Evolutionary conservation across 192 early-diverging fungal species (phyloP).

Genomic region (Entophlyctis luteolus): DNA sequence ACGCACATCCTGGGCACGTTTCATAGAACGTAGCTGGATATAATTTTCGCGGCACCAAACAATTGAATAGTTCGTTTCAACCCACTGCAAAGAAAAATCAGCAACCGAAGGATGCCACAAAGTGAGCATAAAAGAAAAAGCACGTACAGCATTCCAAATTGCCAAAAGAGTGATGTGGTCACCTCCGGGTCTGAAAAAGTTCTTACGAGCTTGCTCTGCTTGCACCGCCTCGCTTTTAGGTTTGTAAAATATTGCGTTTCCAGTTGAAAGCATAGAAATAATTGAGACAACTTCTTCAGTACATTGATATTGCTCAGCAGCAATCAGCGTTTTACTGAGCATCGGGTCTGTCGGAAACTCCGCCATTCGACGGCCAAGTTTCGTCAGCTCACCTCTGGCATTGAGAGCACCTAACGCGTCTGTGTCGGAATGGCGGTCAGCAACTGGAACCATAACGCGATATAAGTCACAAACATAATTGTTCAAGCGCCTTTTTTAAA

Average conservation of each 20-base stretch:
- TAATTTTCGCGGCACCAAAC: slow-evolving; percentile 98
- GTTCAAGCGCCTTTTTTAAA: slow-evolving; percentile 86
- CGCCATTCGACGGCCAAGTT: slow-evolving; percentile 93
- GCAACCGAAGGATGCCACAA: neutral
- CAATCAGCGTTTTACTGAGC: slow-evolving; percentile 87
- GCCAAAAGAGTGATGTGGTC: slow-evolving; percentile 90
- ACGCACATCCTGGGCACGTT: slow-evolving; percentile 82
- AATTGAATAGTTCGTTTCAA: slow-evolving; percentile 81
- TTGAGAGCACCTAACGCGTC: slow-evolving; percentile 71
- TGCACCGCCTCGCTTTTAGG: slow-evolving; percentile 87
- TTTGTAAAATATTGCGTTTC: slow-evolving; percentile 51
- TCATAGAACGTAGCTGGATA: slow-evolving; percentile 88
- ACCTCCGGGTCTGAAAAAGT: slow-evolving; percentile 85
- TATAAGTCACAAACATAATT: slow-evolving; percentile 55
- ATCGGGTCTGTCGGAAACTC: slow-evolving; percentile 97
- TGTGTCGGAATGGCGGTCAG: neutral
- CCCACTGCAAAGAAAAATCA: slow-evolving; percentile 34
- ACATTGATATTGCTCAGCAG: slow-evolving; percentile 87
- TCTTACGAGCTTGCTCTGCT: slow-evolving; percentile 89
- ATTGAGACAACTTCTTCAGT: slow-evolving; percentile 94
- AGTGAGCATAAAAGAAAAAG: slow-evolving; percentile 33
- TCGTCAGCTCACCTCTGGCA: slow-evolving; percentile 88
- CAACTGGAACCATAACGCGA: neutral
- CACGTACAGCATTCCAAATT: slow-evolving; percentile 80
- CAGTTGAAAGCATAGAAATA: slow-evolving; percentile 87